phyloP scores from a whole-genome alignment of 208 protist species.

The Acanthamoeba divionensis region DNA sequence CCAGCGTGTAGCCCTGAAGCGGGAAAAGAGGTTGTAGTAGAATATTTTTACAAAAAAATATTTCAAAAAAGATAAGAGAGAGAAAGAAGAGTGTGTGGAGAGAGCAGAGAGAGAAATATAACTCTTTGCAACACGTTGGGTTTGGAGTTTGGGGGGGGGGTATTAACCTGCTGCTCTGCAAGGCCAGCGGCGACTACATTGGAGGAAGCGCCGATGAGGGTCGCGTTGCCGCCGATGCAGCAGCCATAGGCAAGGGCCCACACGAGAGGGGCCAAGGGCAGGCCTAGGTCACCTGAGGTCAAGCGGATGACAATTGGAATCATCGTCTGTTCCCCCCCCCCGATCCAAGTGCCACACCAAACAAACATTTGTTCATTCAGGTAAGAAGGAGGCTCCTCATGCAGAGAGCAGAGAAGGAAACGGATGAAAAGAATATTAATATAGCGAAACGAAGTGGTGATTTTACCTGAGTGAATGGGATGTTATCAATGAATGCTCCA shows the following conservation, averaged over 20 bases:
- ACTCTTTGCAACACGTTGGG: too few relatives aligned
- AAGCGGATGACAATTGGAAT: slow-evolving; percentile 67
- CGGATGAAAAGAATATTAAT: too few relatives aligned
- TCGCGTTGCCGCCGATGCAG: slow-evolving; percentile 78
- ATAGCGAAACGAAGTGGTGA: too few relatives aligned
- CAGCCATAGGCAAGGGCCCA: slow-evolving; percentile 77
- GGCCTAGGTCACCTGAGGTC: slow-evolving; percentile 51
- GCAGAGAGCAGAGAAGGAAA: too few relatives aligned
- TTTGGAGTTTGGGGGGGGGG: slow-evolving; percentile 7
- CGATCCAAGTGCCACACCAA: too few relatives aligned
- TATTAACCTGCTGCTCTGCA: slow-evolving; percentile 53
- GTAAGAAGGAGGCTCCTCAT: too few relatives aligned
- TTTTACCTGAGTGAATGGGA: slow-evolving; percentile 57
- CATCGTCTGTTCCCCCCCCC: too few relatives aligned
- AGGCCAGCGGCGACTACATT: slow-evolving; percentile 74
- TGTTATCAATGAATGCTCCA: slow-evolving; percentile 58
- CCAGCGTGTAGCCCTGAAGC: slow-evolving; percentile 43
- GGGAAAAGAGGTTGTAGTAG: slow-evolving; percentile 67
- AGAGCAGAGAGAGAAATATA: too few relatives aligned
- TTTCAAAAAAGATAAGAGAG: not conserved
- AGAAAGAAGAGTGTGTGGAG: not conserved
- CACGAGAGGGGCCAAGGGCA: slow-evolving; percentile 73
- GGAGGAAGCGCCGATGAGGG: slow-evolving; percentile 75
- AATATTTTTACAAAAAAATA: slow-evolving; percentile 1
- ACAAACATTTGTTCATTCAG: too few relatives aligned